These are phyloP conservation scores for Neolecta irregularis DNA, from an alignment of 1,139 yeast species.

Conservation along the genomic window DNA sequence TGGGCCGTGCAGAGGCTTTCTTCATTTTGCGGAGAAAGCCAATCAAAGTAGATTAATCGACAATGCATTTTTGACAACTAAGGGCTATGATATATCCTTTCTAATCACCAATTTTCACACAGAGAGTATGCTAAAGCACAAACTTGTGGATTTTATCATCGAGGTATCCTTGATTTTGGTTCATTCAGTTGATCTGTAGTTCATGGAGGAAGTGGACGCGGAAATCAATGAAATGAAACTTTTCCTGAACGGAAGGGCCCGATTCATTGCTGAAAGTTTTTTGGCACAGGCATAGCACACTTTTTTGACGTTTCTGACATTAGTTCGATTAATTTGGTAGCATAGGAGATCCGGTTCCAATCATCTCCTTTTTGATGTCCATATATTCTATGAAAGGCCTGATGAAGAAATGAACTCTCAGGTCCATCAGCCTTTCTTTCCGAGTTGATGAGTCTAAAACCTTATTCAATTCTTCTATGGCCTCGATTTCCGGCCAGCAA, in stretches of 20 bases:
- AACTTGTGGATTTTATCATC: slow-evolving; percentile 86
- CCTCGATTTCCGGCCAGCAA: too few species aligned
- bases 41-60: slow-evolving; percentile 29
- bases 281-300: slow-evolving; percentile 6
- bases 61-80: neutral
- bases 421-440: too few species aligned
- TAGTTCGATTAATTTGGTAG: too few species aligned
- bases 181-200: slow-evolving; percentile 22
- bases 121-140: slow-evolving; percentile 88
- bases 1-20: slow-evolving; percentile 90
- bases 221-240: slow-evolving; percentile 97
- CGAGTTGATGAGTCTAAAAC: too few species aligned
- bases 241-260: slow-evolving; percentile 90
- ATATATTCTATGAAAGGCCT: too few species aligned
- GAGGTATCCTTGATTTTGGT: slow-evolving; percentile 27
- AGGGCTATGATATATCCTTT: slow-evolving; percentile 84
- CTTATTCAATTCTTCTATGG: too few species aligned
- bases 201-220: slow-evolving; percentile 98
- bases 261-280: slow-evolving; percentile 72
- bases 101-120: slow-evolving; percentile 88
- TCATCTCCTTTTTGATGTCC: too few species aligned
- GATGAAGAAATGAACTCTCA: too few species aligned
- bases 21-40: slow-evolving; percentile 85
- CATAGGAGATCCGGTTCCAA: too few species aligned
- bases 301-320: too few species aligned